phyloP scores from a whole-genome alignment of 768 basidiomycete genomes.

The Boletellus ananas region DNA sequence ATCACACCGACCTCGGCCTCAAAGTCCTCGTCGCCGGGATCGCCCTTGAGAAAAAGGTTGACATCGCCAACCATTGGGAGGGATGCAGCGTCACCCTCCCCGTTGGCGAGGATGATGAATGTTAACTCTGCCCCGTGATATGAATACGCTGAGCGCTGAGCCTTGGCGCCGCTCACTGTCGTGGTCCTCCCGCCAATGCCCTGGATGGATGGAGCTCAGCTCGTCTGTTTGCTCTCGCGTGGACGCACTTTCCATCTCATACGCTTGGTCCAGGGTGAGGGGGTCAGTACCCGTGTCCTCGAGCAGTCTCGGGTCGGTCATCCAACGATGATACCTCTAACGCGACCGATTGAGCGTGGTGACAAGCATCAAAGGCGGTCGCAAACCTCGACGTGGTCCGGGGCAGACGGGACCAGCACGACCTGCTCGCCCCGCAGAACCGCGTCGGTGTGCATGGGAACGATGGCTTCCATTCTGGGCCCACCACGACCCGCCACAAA shows the following conservation, averaged over 20 bases:
- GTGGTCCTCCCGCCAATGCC: conserved; percentile 80
- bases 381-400: conserved; percentile 41
- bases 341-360: not conserved
- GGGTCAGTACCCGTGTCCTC: conserved; percentile 83
- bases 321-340: conserved; percentile 87
- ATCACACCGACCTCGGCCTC: conserved; percentile 89
- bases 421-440: conserved; percentile 64
- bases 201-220: conserved; percentile 35
- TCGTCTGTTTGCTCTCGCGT: not conserved
- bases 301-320: conserved; percentile 69
- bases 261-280: conserved; percentile 74
- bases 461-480: conserved; percentile 14
- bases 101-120: conserved; percentile 73
- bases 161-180: conserved; percentile 51
- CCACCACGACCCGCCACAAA: not conserved
- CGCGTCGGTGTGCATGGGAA: conserved; percentile 19
- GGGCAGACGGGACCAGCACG: conserved; percentile 79
- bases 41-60: conserved; percentile 79
- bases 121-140: conserved; percentile 60
- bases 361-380: not conserved
- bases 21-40: conserved; percentile 39
- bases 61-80: conserved; percentile 87
- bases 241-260: conserved; percentile 79
- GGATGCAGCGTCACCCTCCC: conserved; percentile 28
- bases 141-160: not conserved